These are phyloP conservation scores for Serendipita sp. DNA, from an alignment of 1,284 basidiomycete genomes.

Conservation along the genomic window DNA sequence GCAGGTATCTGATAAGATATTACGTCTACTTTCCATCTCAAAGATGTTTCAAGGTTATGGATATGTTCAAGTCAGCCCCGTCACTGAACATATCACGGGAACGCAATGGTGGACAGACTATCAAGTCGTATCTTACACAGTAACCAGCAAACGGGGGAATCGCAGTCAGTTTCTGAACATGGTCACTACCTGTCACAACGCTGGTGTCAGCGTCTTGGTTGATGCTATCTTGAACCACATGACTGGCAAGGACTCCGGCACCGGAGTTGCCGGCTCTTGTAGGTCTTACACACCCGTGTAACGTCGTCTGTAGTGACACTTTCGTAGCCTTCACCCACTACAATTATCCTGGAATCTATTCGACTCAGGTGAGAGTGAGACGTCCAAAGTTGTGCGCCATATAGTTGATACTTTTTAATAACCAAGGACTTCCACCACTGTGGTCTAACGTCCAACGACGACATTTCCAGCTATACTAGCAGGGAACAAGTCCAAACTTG, in stretches of 20 bases:
- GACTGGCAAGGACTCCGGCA: conserved; percentile 25
- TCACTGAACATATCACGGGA: conserved; percentile 21
- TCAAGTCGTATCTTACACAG: conserved; percentile 47
- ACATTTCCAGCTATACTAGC: conserved; percentile 37
- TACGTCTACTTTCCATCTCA: conserved; percentile 9
- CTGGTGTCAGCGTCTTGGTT: conserved; percentile 16
- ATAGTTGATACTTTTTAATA: conserved; percentile 31
- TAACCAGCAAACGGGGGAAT: conserved; percentile 45
- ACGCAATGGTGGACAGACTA: conserved; percentile 57
- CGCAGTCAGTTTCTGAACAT: conserved; percentile 39
- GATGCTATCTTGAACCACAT: conserved; percentile 57
- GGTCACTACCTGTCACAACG: conserved; percentile 38
- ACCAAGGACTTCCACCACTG: conserved; percentile 49
- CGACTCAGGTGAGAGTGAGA: neutral
- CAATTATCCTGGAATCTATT: conserved; percentile 12
- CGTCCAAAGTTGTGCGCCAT: neutral
- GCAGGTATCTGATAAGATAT: conserved; percentile 21
- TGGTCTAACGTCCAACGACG: conserved; percentile 35
- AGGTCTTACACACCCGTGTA: conserved; percentile 9
- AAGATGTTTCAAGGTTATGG: conserved; percentile 31
- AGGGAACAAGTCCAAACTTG: conserved; percentile 42
- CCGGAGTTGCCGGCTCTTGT: neutral
- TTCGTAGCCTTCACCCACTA: conserved; percentile 34
- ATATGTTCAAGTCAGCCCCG: conserved; percentile 35
- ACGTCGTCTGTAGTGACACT: neutral